phyloP scores from a whole-genome alignment of 805 yeast genomes.

The Middelhovenomyces tepae region DNA sequence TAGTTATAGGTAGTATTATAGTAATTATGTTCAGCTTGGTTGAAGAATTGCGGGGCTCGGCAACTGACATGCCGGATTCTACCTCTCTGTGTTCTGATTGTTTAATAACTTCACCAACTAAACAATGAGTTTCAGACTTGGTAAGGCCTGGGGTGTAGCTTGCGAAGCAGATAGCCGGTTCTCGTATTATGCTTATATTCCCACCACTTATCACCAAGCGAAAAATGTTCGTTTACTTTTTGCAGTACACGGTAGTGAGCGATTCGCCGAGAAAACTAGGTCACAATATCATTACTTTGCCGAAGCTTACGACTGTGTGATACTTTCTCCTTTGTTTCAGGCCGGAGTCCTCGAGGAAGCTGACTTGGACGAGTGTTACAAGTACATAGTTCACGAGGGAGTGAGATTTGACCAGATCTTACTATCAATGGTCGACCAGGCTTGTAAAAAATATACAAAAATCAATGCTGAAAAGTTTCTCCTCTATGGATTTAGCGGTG shows the following conservation, averaged over 20 bases:
- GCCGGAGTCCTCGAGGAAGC: conserved; percentile 7
- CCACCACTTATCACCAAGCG: conserved; percentile 4
- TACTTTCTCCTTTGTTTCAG: conserved; percentile 10
- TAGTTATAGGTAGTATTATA: no score
- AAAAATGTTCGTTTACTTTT: conserved; percentile 3
- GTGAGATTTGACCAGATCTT: conserved; percentile 9
- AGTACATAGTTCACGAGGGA: conserved; percentile 6
- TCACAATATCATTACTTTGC: conserved; percentile 9
- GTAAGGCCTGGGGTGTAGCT: conserved; percentile 3
- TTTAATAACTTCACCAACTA: no score
- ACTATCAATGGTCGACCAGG: no score
- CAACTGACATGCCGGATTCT: conserved; percentile 1
- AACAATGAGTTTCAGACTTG: conserved; percentile 6
- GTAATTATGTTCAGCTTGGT: conserved; percentile 6
- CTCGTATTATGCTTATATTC: conserved; percentile 7
- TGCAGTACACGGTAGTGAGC: conserved; percentile 12
- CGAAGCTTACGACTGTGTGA: conserved; percentile 8
- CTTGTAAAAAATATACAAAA: conserved; percentile 4
- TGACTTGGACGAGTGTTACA: conserved; percentile 8
- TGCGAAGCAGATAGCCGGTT: conserved; percentile 6
- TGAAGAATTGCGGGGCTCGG: background rate
- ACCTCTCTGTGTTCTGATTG: no score
- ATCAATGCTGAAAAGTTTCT: conserved; percentile 5
- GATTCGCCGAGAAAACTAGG: conserved; percentile 8
- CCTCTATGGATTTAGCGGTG: conserved; percentile 12